A percentile compares a stretch with the other conserved stretches of the same genome.
These are phyloP conservation scores for Knoxdaviesia capensis DNA, from an alignment of 2,329 filamentous ascomycete genomes.

Conservation along the genomic window DNA sequence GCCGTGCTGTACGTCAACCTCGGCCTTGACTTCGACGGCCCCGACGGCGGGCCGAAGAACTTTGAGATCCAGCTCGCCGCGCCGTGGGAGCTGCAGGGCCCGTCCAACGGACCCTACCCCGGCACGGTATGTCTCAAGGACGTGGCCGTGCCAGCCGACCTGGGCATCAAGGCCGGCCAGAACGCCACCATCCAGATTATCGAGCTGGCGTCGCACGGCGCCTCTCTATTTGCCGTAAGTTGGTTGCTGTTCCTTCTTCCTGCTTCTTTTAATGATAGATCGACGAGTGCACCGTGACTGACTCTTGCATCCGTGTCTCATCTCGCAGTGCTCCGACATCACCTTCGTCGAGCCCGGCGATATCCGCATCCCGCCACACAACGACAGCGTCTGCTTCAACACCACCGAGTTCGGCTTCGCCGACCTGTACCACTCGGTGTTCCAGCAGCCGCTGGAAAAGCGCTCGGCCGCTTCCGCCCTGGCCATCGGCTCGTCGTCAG, in stretches of 20 bases:
- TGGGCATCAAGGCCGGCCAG: constrained; percentile 44
- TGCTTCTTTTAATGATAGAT: neutral
- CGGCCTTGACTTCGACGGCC: constrained; percentile 44
- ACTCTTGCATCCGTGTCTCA: no score
- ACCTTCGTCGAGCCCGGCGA: constrained; percentile 38
- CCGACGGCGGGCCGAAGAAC: constrained; percentile 13
- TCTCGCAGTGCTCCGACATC: constrained; percentile 58
- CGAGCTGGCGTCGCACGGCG: constrained; percentile 54
- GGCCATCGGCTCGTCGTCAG: no score
- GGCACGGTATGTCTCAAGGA: constrained; percentile 64
- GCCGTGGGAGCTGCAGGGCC: constrained; percentile 56
- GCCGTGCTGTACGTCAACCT: constrained; percentile 71
- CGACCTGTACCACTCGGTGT: constrained; percentile 30
- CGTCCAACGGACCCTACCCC: constrained; percentile 51
- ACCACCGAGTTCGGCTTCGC: constrained; percentile 46
- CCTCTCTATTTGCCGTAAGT: constrained; percentile 50
- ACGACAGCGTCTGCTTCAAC: constrained; percentile 54
- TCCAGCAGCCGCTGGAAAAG: no score
- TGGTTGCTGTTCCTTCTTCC: neutral
- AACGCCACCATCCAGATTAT: constrained; percentile 66
- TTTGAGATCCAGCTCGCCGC: constrained; percentile 48
- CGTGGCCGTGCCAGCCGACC: constrained; percentile 46
- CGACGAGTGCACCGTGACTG: no score
- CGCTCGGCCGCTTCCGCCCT: no score
- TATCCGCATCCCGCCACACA: constrained; percentile 27